Conservation (phyloP, 2,329 filamentous ascomycete genomes). For the Stagonosporopsis cucurbitacearum region DNA sequence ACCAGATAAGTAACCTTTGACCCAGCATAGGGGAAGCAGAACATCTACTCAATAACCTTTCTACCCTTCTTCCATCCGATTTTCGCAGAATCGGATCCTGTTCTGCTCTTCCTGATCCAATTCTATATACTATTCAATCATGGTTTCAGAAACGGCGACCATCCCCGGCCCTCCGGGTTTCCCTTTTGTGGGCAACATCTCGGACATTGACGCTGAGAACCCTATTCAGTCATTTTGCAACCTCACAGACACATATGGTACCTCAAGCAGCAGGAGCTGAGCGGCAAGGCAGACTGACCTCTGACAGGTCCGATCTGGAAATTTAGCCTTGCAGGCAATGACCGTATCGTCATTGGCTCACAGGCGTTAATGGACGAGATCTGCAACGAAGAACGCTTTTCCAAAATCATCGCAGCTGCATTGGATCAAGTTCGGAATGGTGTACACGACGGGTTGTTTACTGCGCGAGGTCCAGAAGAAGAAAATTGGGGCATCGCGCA, state of each 20-base stretch:
- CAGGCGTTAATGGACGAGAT: slow-evolving; percentile 50
- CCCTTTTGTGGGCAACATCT: slow-evolving; percentile 70
- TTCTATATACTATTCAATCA: slow-evolving; percentile 5
- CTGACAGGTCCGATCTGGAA: slow-evolving; percentile 43
- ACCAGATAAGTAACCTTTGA: slow-evolving; percentile 2
- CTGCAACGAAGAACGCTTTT: slow-evolving; percentile 48
- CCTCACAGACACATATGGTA: slow-evolving; percentile 71
- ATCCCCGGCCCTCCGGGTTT: slow-evolving; percentile 70
- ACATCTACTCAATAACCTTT: background rate
- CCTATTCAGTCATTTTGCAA: slow-evolving; percentile 62
- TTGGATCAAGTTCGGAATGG: slow-evolving; percentile 46
- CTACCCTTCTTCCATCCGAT: slow-evolving; percentile 6
- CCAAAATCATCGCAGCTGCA: slow-evolving; percentile 38
- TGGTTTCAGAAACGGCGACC: slow-evolving; percentile 39
- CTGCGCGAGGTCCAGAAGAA: slow-evolving; percentile 48
- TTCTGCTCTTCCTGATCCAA: slow-evolving; percentile 25
- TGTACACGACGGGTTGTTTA: slow-evolving; percentile 51
- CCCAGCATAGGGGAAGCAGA: slow-evolving; percentile 6
- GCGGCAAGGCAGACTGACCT: slow-evolving; percentile 1
- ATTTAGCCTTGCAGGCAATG: slow-evolving; percentile 34
- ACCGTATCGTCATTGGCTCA: slow-evolving; percentile 40
- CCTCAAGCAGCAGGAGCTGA: slow-evolving; percentile 6
- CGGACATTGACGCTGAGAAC: slow-evolving; percentile 66
- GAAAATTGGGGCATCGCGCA: slow-evolving; percentile 64
- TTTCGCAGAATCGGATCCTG: background rate